Evolutionary conservation across 140 eudicot species (phyloP).

Genomic region (Cichorium intybus): DNA sequence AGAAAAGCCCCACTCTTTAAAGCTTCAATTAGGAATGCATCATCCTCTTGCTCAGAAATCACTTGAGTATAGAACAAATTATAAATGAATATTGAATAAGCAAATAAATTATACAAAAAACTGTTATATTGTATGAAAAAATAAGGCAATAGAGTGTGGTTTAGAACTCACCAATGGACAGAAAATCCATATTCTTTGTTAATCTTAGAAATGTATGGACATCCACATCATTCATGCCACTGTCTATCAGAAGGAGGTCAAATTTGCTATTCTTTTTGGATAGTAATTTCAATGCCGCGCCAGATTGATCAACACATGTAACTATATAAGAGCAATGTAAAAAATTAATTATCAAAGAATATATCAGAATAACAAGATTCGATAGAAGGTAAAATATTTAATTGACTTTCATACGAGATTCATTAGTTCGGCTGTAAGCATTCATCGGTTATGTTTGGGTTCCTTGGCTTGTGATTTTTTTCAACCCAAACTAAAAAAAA

Average conservation of each 20-base stretch:
- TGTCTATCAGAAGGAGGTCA: conserved; percentile 32
- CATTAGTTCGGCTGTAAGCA: too few species aligned
- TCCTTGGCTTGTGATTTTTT: too few species aligned
- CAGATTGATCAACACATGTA: conserved; percentile 23
- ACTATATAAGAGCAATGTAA: conserved; percentile 12
- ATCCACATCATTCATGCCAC: conserved; percentile 14
- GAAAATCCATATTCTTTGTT: conserved; percentile 18
- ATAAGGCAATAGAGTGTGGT: neutral
- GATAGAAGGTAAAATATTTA: neutral
- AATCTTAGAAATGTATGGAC: conserved; percentile 23
- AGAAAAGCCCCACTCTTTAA: conserved; percentile 25
- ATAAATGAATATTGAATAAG: neutral
- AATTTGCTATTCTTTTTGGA: conserved; percentile 13
- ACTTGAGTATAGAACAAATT: conserved; percentile 14
- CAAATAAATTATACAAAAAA: neutral
- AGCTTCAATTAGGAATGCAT: conserved; percentile 15
- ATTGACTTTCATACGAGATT: too few species aligned
- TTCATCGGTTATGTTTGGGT: too few species aligned
- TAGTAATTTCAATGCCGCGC: conserved; percentile 25
- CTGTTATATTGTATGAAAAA: too few species aligned
- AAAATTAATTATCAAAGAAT: neutral
- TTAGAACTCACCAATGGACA: conserved; percentile 27
- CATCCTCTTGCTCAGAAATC: conserved; percentile 38
- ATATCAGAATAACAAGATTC: neutral
- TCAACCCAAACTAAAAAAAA: too few species aligned